Evolutionary conservation across 768 basidiomycete genomes (phyloP).

Genomic region (Amanita phalloides): DNA sequence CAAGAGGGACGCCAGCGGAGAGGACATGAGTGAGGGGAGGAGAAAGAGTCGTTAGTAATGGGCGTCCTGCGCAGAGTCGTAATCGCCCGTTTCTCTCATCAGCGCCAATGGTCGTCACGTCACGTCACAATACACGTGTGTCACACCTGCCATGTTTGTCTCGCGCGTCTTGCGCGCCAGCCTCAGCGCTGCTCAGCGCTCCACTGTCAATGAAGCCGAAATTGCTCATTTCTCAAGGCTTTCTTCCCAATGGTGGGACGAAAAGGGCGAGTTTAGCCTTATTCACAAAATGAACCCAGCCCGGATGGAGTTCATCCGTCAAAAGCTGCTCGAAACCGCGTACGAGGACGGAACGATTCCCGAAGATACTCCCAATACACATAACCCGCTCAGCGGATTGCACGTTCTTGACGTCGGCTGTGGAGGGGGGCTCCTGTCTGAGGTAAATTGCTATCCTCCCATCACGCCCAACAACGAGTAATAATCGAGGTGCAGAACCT

Average conservation of each 20-base stretch:
- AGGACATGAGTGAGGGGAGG: conserved; percentile 5
- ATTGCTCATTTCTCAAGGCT: conserved; percentile 85
- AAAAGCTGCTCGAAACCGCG: conserved; percentile 59
- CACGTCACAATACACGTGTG: neutral
- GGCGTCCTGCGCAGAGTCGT: neutral
- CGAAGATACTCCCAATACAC: conserved; percentile 15
- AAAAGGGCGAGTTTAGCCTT: conserved; percentile 78
- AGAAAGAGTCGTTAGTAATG: neutral
- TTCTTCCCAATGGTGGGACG: conserved; percentile 94
- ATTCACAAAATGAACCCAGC: conserved; percentile 95
- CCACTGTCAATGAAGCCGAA: conserved; percentile 64
- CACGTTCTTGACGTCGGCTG: conserved; percentile 88
- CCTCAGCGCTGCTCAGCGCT: neutral
- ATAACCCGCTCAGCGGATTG: conserved; percentile 43
- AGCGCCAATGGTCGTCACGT: neutral
- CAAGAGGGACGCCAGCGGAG: conserved; percentile 3
- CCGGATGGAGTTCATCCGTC: conserved; percentile 70
- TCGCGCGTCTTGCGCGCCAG: conserved; percentile 2
- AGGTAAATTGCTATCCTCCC: conserved; percentile 37
- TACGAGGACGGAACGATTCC: conserved; percentile 40
- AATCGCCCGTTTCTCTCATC: neutral
- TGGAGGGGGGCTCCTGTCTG: conserved; percentile 88
- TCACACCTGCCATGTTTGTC: conserved; percentile 1
- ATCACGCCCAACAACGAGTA: neutral
- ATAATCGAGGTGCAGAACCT: conserved; percentile 45